These are phyloP conservation scores for Eucalyptus guilfoylei DNA, from an alignment of 345 rosid species.

Conservation along the genomic window DNA sequence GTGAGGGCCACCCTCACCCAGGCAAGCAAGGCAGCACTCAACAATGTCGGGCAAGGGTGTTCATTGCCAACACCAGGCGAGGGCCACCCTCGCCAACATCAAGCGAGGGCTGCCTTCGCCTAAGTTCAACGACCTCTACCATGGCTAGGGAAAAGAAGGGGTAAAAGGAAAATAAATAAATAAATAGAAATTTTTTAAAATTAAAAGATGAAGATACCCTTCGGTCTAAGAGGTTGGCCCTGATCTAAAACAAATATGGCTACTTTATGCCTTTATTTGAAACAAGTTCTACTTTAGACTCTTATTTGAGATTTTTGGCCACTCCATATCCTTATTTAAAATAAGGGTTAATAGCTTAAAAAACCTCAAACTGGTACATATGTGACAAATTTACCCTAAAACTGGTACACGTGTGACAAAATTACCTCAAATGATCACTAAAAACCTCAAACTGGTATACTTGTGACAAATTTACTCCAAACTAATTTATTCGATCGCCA, in stretches of 20 bases:
- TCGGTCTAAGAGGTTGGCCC: neutral
- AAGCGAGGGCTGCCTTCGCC: fast-evolving
- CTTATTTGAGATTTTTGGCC: fast-evolving
- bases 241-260: too few species aligned
- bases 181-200: too few species aligned
- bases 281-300: fast-evolving
- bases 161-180: fast-evolving
- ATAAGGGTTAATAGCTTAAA: too few species aligned
- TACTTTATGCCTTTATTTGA: too few species aligned
- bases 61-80: neutral
- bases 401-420: too few species aligned
- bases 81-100: fast-evolving
- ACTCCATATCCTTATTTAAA: neutral
- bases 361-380: too few species aligned
- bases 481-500: too few species aligned
- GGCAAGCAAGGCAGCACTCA: too few species aligned
- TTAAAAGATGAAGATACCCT: neutral
- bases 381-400: too few species aligned
- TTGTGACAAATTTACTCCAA: too few species aligned
- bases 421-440: too few species aligned
- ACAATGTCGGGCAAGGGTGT: fast-evolving
- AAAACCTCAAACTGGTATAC: too few species aligned
- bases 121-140: fast-evolving
- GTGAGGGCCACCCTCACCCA: neutral
- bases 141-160: neutral